Conservation (phyloP, 2,329 filamentous ascomycete species). For the Tolypocladium endophyticum region DNA sequence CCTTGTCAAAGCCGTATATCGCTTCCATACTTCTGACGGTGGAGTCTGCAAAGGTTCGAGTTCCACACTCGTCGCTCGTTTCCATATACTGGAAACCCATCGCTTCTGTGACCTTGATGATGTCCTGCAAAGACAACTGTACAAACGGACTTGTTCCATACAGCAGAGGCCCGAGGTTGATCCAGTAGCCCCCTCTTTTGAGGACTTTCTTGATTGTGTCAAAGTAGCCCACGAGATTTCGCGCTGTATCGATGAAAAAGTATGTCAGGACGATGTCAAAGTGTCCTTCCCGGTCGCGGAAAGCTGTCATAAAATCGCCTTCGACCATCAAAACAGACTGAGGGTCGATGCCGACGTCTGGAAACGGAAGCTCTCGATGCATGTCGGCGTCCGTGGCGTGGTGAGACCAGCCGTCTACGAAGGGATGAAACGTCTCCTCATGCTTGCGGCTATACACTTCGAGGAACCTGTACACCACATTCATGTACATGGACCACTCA, state of each 20-base stretch:
- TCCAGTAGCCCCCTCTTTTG: conserved; percentile 37
- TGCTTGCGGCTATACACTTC: conserved; percentile 16
- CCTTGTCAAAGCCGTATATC: conserved; percentile 40
- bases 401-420: conserved; percentile 46
- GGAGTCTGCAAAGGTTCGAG: conserved; percentile 27
- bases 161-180: conserved; percentile 45
- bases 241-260: conserved; percentile 52
- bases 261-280: conserved; percentile 44
- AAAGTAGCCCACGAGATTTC: conserved; percentile 43
- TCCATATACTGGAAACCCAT: conserved; percentile 43
- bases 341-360: conserved; percentile 25
- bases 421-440: conserved; percentile 32
- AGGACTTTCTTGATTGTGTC: conserved; percentile 40
- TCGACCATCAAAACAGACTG: conserved; percentile 36
- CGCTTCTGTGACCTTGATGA: conserved; percentile 32
- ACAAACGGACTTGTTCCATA: conserved; percentile 45
- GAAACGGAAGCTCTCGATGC: conserved; percentile 33
- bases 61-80: conserved; percentile 27
- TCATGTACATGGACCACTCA: conserved; percentile 50
- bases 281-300: conserved; percentile 11
- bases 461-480: conserved; percentile 40
- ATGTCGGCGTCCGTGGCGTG: conserved; percentile 37
- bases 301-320: conserved; percentile 42
- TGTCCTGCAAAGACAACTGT: conserved; percentile 44
- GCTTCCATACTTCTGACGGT: conserved; percentile 35